Percentiles rank a stretch among this genome's conserved stretches.
phyloP scores from a whole-genome alignment of 345 rosid species.

The Salix brachista region DNA sequence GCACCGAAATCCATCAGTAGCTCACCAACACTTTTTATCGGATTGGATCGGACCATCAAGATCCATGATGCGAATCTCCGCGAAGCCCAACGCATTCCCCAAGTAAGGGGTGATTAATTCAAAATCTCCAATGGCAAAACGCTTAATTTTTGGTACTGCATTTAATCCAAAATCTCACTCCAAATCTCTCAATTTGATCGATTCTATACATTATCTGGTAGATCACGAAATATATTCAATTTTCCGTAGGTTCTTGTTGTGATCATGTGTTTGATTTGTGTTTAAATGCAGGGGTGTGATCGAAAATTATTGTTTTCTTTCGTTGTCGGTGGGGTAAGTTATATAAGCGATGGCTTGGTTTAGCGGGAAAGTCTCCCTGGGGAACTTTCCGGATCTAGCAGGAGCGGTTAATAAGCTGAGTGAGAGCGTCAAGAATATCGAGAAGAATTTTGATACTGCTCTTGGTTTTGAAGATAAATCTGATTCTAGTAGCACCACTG shows the following conservation, averaged over 20 bases:
- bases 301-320: not conserved
- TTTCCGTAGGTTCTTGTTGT: not conserved
- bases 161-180: no score
- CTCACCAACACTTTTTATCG: not conserved
- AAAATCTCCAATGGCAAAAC: not conserved
- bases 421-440: constrained; percentile 98
- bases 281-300: constrained; percentile 32
- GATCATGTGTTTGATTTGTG: not conserved
- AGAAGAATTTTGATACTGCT: constrained; percentile 94
- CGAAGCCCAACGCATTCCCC: not conserved
- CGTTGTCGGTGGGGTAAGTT: not conserved
- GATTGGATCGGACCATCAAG: not conserved
- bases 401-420: constrained; percentile 97
- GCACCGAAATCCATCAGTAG: not conserved
- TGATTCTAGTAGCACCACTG: constrained; percentile 41
- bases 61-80: not conserved
- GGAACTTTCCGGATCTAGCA: constrained; percentile 90
- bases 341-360: constrained; percentile 85
- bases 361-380: constrained; percentile 80
- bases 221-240: not conserved
- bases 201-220: not conserved
- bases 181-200: no score
- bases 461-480: constrained; percentile 89
- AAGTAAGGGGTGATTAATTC: not conserved
- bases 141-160: not conserved